Evolutionary conservation across 208 protist species (phyloP), one percentile per base, ranked within the genome.

Genomic region (Porcisia hertigi): DNA sequence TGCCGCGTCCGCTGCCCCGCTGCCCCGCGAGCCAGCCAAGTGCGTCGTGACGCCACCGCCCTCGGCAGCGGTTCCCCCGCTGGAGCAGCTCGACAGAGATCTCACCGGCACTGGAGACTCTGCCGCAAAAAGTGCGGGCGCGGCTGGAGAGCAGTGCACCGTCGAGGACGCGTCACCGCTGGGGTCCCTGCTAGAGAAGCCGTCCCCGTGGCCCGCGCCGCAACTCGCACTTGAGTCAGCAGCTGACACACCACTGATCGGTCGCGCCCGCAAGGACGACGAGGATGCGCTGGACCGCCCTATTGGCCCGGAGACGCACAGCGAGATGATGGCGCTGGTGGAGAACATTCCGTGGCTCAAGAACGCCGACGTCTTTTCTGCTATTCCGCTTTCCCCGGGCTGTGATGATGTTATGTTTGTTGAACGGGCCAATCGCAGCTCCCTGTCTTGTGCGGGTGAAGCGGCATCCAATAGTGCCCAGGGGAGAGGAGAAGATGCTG

Each of bases 321-420:
- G 82, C 18, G 79, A 84, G 60, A 66, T 90, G 25, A 63, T 63
- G 11, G 80, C 81, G n/a, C 76, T 87, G 18, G 71, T 94, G 30
- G 83, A 80, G 34, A 71, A 79, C 47, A 81, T 92, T 34, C 91
- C 91, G 45, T 95, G 91, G 91, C 67, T 95, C 75, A 81, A 82
- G 41, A 80, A 95, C 71, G 87, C 88, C 0, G 87, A 86, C 11
- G 88, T 80, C 45, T 95, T 95, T 73, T 93, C 86, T 14, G 82
- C 85, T 43, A 76, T 95, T 43, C 71, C 77, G 23, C 81, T 95
- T 54, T 80, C 69, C 34, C 75, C 81, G 30, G 86, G 85, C 73
- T 80, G 75, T n/a, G 82, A 93, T 62, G 80, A 90, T 59, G 88
- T 95, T 25, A 81, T 95, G 71, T 36, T 89, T 20, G 89, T 95